These are phyloP conservation scores for Boletus albobrunnescens DNA, from an alignment of 1,284 basidiomycete species.

Conservation along the genomic window DNA sequence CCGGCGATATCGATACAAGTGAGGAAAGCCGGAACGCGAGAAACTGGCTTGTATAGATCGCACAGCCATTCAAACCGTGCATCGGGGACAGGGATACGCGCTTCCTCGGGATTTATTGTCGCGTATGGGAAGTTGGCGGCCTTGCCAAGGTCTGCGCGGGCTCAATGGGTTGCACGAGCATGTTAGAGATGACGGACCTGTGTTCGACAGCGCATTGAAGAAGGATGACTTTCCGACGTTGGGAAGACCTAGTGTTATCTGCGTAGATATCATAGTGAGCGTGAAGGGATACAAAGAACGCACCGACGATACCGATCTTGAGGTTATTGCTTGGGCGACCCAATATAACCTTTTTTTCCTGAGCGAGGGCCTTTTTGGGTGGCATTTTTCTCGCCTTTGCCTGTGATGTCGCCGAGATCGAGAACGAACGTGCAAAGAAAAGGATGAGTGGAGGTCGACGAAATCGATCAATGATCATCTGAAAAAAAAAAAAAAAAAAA, in stretches of 20 bases:
- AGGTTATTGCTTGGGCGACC: slow-evolving; percentile 92
- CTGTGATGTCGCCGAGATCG: slow-evolving; percentile 20
- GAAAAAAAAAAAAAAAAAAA: slow-evolving; percentile 9
- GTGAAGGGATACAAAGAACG: slow-evolving; percentile 29
- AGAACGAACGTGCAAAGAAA: slow-evolving; percentile 22
- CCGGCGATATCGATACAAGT: slow-evolving; percentile 99
- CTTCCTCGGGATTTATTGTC: slow-evolving; percentile 90
- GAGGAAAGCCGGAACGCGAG: slow-evolving; percentile 88
- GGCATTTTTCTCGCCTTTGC: slow-evolving; percentile 68
- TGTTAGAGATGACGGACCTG: slow-evolving; percentile 45
- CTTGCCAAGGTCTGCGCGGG: slow-evolving; percentile 80
- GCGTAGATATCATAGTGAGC: slow-evolving; percentile 12
- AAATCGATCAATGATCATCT: slow-evolving; percentile 40
- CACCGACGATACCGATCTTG: slow-evolving; percentile 96
- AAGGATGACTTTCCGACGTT: slow-evolving; percentile 94
- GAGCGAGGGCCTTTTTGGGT: slow-evolving; percentile 72
- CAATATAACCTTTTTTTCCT: slow-evolving; percentile 82
- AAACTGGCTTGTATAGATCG: slow-evolving; percentile 86
- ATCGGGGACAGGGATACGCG: slow-evolving; percentile 97
- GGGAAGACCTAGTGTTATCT: slow-evolving; percentile 61
- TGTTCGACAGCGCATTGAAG: slow-evolving; percentile 94
- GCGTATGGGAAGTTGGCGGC: slow-evolving; percentile 99
- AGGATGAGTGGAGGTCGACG: slow-evolving; percentile 11
- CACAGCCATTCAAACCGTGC: slow-evolving; percentile 92
- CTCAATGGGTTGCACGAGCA: slow-evolving; percentile 1